These are phyloP conservation scores for Mycena rebaudengoi DNA, from an alignment of 768 basidiomycete species.

Conservation along the genomic window DNA sequence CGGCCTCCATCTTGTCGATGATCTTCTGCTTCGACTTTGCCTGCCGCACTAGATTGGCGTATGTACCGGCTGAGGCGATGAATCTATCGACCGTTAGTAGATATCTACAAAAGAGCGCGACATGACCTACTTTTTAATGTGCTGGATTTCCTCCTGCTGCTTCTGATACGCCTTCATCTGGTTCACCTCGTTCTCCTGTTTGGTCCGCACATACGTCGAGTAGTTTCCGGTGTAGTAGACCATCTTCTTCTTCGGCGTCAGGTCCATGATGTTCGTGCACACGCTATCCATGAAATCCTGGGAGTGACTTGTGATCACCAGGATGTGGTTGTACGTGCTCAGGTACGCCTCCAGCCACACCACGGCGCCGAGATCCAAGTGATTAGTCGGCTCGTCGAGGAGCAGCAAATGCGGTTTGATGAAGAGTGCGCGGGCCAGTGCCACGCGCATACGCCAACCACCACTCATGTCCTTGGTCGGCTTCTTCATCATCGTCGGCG, in stretches of 20 bases:
- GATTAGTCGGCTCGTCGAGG: conserved; percentile 93
- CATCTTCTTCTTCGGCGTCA: conserved; percentile 91
- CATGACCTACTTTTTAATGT: conserved; percentile 90
- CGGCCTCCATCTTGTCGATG: conserved; percentile 99
- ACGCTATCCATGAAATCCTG: conserved; percentile 99
- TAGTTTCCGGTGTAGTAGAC: conserved; percentile 97
- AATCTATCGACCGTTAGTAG: conserved; percentile 60
- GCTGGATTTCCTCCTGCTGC: conserved; percentile 97
- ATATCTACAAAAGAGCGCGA: not conserved
- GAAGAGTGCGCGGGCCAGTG: conserved; percentile 94
- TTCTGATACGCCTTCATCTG: conserved; percentile 99
- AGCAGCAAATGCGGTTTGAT: conserved; percentile 95
- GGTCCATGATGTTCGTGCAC: conserved; percentile 98
- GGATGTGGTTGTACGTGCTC: conserved; percentile 97
- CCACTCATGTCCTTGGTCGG: conserved; percentile 99
- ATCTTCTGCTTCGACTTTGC: conserved; percentile 99
- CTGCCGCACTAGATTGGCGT: conserved; percentile 98
- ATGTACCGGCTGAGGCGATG: conserved; percentile 99
- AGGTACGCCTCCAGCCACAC: conserved; percentile 99
- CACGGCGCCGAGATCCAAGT: conserved; percentile 95
- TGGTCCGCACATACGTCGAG: conserved; percentile 96
- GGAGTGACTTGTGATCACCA: conserved; percentile 98
- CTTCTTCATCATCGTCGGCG: conserved; percentile 90
- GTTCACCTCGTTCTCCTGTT: conserved; percentile 97
- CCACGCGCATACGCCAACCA: conserved; percentile 99